Percentiles rank a stretch among this genome's conserved stretches.
These are phyloP conservation scores for Ascochyta lentis DNA, from an alignment of 2,329 filamentous ascomycete genomes.

Conservation along the genomic window DNA sequence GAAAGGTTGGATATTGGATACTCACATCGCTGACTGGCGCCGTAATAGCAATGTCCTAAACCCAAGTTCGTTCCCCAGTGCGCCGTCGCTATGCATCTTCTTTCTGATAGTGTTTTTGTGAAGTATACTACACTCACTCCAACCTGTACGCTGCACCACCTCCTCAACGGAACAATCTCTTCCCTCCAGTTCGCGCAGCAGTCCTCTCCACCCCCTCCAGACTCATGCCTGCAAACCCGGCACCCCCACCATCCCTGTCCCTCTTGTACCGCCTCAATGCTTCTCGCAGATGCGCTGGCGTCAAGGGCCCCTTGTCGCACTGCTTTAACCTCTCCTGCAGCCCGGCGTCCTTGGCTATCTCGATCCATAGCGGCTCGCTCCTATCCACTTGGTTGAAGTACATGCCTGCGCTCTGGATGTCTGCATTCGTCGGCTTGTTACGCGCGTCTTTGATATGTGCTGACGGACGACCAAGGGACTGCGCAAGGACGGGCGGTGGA, in stretches of 20 bases:
- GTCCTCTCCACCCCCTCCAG: slow-evolving; percentile 56
- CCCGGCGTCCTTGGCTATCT: slow-evolving; percentile 31
- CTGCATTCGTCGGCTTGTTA: slow-evolving; percentile 37
- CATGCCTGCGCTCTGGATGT: slow-evolving; percentile 36
- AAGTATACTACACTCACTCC: neutral
- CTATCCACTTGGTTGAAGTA: slow-evolving; percentile 34
- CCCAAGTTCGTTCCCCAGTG: neutral
- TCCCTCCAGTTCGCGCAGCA: slow-evolving; percentile 54
- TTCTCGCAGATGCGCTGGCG: slow-evolving; percentile 77
- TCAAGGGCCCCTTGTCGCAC: slow-evolving; percentile 62
- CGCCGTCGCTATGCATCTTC: slow-evolving; percentile 16
- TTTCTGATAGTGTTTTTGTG: neutral
- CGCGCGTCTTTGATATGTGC: slow-evolving; percentile 37
- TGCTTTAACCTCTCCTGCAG: slow-evolving; percentile 40
- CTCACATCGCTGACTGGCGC: neutral
- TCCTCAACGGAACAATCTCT: slow-evolving; percentile 53
- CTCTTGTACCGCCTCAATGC: slow-evolving; percentile 72
- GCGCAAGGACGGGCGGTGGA: slow-evolving; percentile 32
- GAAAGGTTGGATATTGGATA: no score
- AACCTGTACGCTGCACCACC: neutral
- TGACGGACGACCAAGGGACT: slow-evolving; percentile 38
- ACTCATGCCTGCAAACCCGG: slow-evolving; percentile 59
- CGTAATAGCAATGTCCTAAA: neutral
- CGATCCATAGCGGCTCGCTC: slow-evolving; percentile 35
- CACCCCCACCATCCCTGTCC: slow-evolving; percentile 67